phyloP scores from a whole-genome alignment of 1,284 basidiomycete genomes.

The Austropuccinia psidii region DNA sequence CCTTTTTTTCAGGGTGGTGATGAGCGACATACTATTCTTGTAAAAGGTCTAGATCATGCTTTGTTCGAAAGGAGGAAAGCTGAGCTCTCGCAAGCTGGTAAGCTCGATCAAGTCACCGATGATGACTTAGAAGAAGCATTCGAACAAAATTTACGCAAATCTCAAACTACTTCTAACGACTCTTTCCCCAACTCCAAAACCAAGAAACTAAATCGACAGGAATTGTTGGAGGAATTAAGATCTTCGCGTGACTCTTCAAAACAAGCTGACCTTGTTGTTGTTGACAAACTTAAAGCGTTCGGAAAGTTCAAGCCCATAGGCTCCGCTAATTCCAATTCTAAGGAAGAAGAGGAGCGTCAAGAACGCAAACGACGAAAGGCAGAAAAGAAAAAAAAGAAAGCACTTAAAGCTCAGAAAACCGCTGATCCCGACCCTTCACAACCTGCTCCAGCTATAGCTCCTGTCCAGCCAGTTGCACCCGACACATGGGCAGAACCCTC shows the following conservation, averaged over 20 bases:
- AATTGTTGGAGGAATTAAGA: constrained; percentile 27
- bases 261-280: constrained; percentile 21
- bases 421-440: not conserved
- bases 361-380: constrained; percentile 33
- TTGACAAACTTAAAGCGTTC: constrained; percentile 33
- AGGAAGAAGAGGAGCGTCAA: constrained; percentile 23
- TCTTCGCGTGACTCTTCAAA: not conserved
- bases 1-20: constrained; percentile 30
- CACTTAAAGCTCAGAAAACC: constrained; percentile 6
- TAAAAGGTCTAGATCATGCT: constrained; percentile 36
- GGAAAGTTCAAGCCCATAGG: constrained; percentile 37
- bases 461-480: not conserved
- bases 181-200: not conserved
- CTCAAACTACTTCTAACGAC: not conserved
- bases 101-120: constrained; percentile 28
- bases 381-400: constrained; percentile 32
- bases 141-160: constrained; percentile 9
- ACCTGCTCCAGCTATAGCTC: not conserved
- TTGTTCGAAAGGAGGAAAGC: constrained; percentile 36
- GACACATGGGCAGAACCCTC: not conserved
- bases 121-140: constrained; percentile 29
- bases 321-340: not conserved
- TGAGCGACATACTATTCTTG: constrained; percentile 36
- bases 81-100: constrained; percentile 17
- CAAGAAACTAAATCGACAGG: constrained; percentile 23